Evolutionary conservation across 768 basidiomycete genomes (phyloP), one percentile per base, ranked within the genome.

Genomic region (Dentipellis sp.): DNA sequence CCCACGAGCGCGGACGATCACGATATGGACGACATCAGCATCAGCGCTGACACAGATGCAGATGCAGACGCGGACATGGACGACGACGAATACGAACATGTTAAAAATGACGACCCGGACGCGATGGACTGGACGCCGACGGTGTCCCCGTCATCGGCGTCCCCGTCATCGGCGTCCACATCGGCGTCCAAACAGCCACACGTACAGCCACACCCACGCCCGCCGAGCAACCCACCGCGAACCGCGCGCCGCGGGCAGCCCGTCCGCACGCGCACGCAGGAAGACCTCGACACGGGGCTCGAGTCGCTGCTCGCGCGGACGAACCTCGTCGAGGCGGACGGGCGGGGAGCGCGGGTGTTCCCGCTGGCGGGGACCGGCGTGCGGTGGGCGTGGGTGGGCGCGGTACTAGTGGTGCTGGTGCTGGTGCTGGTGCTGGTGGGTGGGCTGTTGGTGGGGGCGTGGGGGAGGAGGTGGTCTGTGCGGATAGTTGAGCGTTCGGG

Each of bases 71-170:
- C 70, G 38, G n/a, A 42, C 14, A 49, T 49, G 47, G 50, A 40
- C n/a, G 57, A 62, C 14, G 61, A 50, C 14, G n/a, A n/a, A n/a
- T n/a, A n/a, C n/a, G n/a, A n/a, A n/a, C n/a, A n/a, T n/a, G n/a
- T n/a, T n/a, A n/a, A n/a, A n/a, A n/a, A n/a, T n/a, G 63, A 39
- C 23, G 64, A 74, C 42, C 70, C 70, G 8, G 75, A 79, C 50
- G 78, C 75, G 19, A 82, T 82, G 81, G 81, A 91, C 64, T 88
- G 85, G 88, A 78, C 75, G 11, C 86, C 88, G 0, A 82, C 82
- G 1, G 72, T 74, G 57, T 67, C 69, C 14, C 59, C 59, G 17
- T 7, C 38, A 19, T 11, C 10, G n/a, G 14, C 34, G 12, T 38
- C 49, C 1, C 45, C 55, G n/a, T 54, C 29, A n/a, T n/a, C n/a